Base-by-base conservation (phyloP, 1,284 basidiomycete genomes). In the Leccinum cinnamomeum region DNA sequence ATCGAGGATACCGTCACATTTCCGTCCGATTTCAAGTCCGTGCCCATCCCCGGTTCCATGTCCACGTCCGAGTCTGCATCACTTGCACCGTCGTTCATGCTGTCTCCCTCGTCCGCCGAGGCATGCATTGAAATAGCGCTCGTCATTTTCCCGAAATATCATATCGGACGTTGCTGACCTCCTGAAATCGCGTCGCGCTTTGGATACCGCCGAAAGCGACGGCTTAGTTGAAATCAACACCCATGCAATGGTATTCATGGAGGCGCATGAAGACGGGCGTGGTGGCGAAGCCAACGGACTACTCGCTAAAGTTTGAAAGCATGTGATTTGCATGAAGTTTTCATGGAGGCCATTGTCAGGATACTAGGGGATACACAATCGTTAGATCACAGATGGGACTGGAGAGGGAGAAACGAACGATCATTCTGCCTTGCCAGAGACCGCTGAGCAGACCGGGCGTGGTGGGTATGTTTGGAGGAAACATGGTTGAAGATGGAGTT, bases 371-470 rank as follows among this genome's bases (percentile, higher is more conserved):
- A 23, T 48, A 48, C 4, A 58, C 2, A 10, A 23, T 2, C 39
- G n/a, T 66, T 65, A 68, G n/a, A 61, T 59, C 5, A 73, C 18
- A 30, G 66, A 14, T 68, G 2, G 4, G 37, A 35, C 12, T 0
- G 8, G 2, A n/a, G 10, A 58, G 7, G 46, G 0, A 10, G 1
- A 10, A 7, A 60, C 23, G 46, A 10, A 87, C 85, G 53, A 86
- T 71, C 76, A 87, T 79, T 11, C 83, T 75, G 7, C 88, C 88
- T 54, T 81, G 78, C 84, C 86, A 89, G 18, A 86, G 76, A 1
- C 88, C 87, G 33, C 72, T 72, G 60, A 88, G 70, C 10, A 75
- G 72, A 5, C 86, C 84, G 81, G 5, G 78, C 78, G 69, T 84
- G 88, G 14, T 82, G 78, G 4, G 71, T 70, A 23, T 81, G 80